Conservation (phyloP, 2,329 filamentous ascomycete genomes). For the Colletotrichum sp. region DNA sequence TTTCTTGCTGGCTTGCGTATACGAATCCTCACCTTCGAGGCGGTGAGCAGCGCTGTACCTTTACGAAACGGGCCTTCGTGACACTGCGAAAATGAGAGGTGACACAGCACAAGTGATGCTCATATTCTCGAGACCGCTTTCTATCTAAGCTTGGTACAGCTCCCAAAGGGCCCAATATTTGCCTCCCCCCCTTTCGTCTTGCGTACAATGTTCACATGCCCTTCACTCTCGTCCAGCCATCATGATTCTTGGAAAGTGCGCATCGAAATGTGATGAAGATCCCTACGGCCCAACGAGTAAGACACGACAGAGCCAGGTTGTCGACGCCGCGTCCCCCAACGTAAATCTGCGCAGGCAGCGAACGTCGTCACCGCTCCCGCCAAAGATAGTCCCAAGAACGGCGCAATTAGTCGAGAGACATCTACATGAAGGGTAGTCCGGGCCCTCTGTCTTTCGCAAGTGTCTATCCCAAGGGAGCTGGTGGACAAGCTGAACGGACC, state of each 20-base stretch:
- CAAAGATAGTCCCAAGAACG: not conserved
- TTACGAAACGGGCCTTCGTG: not conserved
- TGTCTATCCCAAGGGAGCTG: not conserved
- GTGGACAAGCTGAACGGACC: not conserved
- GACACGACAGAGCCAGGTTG: not conserved
- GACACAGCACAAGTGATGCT: not conserved
- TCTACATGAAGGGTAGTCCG: not conserved
- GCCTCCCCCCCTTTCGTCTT: not conserved
- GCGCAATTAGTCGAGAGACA: not conserved
- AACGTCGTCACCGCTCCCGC: not conserved
- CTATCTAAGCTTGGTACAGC: not conserved
- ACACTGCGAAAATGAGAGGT: not conserved
- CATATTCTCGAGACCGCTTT: not conserved
- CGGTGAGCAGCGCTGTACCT: not conserved
- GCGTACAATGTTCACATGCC: not conserved
- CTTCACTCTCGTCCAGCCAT: not conserved
- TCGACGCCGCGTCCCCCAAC: not conserved
- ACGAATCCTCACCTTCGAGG: not conserved
- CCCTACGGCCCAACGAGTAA: not conserved
- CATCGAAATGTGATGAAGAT: not conserved
- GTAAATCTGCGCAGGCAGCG: not conserved
- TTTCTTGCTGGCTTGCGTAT: not conserved
- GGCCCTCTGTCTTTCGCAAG: not conserved
- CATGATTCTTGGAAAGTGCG: not conserved
- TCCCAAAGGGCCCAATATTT: not conserved